Evolutionary conservation across 78 protist genomes (phyloP), one percentile per base, ranked within the genome.

Genomic region (Diacronema lutheri): DNA sequence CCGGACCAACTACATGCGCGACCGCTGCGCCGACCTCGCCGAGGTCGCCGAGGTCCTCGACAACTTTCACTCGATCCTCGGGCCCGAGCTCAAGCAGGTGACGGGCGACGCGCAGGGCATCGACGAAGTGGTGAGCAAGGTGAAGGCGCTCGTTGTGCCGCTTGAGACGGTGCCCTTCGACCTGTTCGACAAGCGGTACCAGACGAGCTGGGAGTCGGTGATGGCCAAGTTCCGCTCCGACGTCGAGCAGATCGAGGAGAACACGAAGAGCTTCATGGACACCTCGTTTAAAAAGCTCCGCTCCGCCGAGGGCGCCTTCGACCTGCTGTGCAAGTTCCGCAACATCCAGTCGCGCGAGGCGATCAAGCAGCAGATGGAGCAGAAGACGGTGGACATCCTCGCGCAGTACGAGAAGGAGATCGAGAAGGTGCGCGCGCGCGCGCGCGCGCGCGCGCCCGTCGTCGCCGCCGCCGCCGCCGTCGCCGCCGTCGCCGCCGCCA

Each of bases 271-370:
- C 19, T 90, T 96, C 78, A 94, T 96, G 86, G 93, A 94, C 71
- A 68, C 29, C 37, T 58, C 92, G 20, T 96, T 96, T 93, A 57
- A 66, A 33, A 57, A 87, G 66, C 92, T 96, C 6, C 93, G 96
- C 31, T 83, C 91, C 1, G 93, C 95, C 9, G 94, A 94, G 65
- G 92, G 88, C 4, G 94, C 95, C 9, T 93, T 93, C 56, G 93
- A 87, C 11, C 86, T 94, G 79, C 89, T 96, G 74, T 93, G 89
- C 29, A 88, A 90, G 41, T 93, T 94, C 83, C 78, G 89, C 72
- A 50, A 56, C 61, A 29, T 89, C 71, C 69, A 88, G 68, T 21
- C 87, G 9, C 38, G 91, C 3, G 87, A 29, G 19, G 50, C 86
- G 38, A 79, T 84, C 69, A 62, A 86, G 76, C 62, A 90, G 46